Percentiles rank a stretch among this genome's conserved stretches.
phyloP scores from a whole-genome alignment of 2,329 filamentous ascomycete genomes.

The Xylariaceae sp. region DNA sequence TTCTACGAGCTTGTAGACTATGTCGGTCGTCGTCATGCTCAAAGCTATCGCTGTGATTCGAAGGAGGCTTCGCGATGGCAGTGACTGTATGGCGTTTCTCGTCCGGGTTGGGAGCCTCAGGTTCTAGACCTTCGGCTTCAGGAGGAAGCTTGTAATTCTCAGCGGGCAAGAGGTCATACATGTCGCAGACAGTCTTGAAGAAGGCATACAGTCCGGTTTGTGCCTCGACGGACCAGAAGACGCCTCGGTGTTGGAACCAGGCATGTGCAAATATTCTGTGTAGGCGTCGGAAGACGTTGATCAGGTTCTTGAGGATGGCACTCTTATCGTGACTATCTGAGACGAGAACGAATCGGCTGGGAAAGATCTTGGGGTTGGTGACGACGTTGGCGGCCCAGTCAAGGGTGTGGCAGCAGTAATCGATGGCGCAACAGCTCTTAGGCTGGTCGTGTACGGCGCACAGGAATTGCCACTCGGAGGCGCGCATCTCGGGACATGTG shows the following conservation, averaged over 20 bases:
- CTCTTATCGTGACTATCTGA: slow-evolving; percentile 56
- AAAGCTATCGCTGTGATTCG: slow-evolving; percentile 26
- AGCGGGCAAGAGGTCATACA: slow-evolving; percentile 80
- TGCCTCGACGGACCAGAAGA: slow-evolving; percentile 91
- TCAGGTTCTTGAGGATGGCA: slow-evolving; percentile 73
- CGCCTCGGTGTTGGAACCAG: slow-evolving; percentile 94
- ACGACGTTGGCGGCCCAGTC: slow-evolving; percentile 96
- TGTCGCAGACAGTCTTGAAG: slow-evolving; percentile 95
- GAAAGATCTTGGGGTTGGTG: slow-evolving; percentile 92
- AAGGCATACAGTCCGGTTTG: slow-evolving; percentile 91
- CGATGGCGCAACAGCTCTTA: slow-evolving; percentile 95
- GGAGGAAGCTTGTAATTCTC: slow-evolving; percentile 95
- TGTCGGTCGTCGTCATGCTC: slow-evolving; percentile 49
- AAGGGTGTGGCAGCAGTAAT: slow-evolving; percentile 97
- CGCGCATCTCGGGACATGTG: slow-evolving; percentile 97
- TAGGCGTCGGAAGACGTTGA: slow-evolving; percentile 90
- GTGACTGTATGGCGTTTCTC: slow-evolving; percentile 34
- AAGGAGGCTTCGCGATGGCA: slow-evolving; percentile 30
- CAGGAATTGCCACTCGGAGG: slow-evolving; percentile 97
- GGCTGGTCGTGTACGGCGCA: slow-evolving; percentile 96
- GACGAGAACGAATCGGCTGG: slow-evolving; percentile 67
- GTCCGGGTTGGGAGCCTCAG: slow-evolving; percentile 40
- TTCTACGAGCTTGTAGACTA: slow-evolving; percentile 46
- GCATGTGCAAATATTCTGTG: slow-evolving; percentile 98
- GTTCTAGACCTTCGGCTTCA: slow-evolving; percentile 82